A percentile compares a stretch with the other conserved stretches of the same genome.
These are phyloP conservation scores for Noccaea bulbosa DNA, from an alignment of 345 rosid species.

Conservation along the genomic window DNA sequence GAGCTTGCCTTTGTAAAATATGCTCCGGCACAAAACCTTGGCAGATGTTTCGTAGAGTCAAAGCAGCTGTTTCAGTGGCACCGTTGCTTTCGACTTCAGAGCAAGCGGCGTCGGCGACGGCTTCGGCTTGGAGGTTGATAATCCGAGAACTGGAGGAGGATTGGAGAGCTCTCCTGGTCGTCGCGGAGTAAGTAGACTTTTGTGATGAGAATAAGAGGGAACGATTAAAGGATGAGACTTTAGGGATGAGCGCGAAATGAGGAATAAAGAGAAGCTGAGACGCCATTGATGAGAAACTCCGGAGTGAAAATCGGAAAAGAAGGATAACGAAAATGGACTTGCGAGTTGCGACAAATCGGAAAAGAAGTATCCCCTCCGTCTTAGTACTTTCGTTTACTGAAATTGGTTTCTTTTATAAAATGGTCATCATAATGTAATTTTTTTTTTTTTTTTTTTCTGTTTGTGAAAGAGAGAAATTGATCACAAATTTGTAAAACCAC, in stretches of 20 bases:
- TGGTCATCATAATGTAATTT: no score
- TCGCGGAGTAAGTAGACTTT: slow-evolving; percentile 6
- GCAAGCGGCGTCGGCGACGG: slow-evolving; percentile 22
- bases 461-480: no score
- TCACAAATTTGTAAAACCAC: no score
- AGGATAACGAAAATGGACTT: not conserved
- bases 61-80: slow-evolving; percentile 9
- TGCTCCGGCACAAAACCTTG: slow-evolving; percentile 43
- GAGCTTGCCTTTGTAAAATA: slow-evolving; percentile 37
- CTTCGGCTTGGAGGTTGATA: slow-evolving; percentile 17
- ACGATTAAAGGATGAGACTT: slow-evolving; percentile 5
- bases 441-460: no score
- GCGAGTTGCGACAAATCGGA: no score
- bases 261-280: slow-evolving; percentile 37
- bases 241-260: slow-evolving; percentile 27
- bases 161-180: slow-evolving; percentile 16
- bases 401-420: no score
- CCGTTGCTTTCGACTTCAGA: slow-evolving; percentile 16
- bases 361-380: no score
- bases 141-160: slow-evolving; percentile 3
- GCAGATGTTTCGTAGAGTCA: slow-evolving; percentile 39
- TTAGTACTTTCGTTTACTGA: no score
- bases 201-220: slow-evolving; percentile 23
- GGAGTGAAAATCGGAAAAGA: not conserved
- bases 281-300: slow-evolving; percentile 36